Evolutionary conservation across 768 basidiomycete species (phyloP), one percentile per base, ranked within the genome.

Genomic region (Neoboletus brunneissimus): DNA sequence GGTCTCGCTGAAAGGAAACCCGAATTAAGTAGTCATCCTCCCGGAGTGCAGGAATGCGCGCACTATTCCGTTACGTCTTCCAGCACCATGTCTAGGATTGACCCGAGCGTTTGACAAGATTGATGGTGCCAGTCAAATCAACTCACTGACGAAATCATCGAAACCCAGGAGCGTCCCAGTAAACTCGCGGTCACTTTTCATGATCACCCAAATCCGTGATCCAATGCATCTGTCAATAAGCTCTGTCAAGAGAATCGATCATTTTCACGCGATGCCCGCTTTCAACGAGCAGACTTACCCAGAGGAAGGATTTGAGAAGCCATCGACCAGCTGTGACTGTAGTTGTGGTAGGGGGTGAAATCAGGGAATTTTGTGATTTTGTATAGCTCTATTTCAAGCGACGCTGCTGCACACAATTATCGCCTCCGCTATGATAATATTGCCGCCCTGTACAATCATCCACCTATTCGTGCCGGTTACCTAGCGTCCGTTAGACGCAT

Each of bases 111-210:
- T 54, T 44, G 56, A 38, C 37, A 18, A 22, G 52, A 48, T 38
- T 4, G 29, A 42, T 18, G 27, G 25, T 29, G 9, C 18, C 27
- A 43, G 44, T 20, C 16, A 47, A 48, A 48, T 18, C 18, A 9
- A 95, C 96, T 82, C 72, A 98, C 96, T 99, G 73, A 99, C 96
- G 73, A 96, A 99, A 75, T 99, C 96, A 71, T 99, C 96, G 65
- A 99, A 99, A 2, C 96, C 96, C 34, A 96, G 80, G 41, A 99
- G 79, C 3, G 87, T 97, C 12, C 96, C 96, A 23, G 90, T 91
- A 75, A 98, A 99, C 76, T 99, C 96, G 45, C 94, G 88, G 59
- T 99, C 94, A 64, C 82, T 87, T 77, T 98, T 98, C 93, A 97
- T 98, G 71, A 98, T 86, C 65, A 98, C 96, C 92, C 94, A 97